Conservation (phyloP, 2,329 filamentous ascomycete species). For the Graphium sp. region DNA sequence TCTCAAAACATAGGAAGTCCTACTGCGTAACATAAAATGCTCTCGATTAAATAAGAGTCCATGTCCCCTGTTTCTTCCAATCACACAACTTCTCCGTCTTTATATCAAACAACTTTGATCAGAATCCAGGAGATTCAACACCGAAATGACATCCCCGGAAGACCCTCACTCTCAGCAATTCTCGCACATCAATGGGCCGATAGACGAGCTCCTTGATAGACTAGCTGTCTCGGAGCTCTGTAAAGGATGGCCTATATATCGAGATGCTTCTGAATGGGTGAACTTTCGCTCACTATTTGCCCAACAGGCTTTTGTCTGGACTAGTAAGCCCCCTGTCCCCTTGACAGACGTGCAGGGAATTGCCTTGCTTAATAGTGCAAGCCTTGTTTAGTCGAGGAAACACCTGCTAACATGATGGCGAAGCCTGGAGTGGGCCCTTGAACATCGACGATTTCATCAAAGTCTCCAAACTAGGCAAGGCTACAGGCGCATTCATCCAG, state of each 20-base stretch:
- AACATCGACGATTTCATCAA: conserved; percentile 11
- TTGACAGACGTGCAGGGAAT: neutral
- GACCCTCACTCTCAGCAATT: conserved; percentile 10
- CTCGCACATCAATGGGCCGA: conserved; percentile 26
- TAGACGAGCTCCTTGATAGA: conserved; percentile 22
- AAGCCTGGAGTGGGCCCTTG: conserved; percentile 24
- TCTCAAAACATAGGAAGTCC: too few species aligned
- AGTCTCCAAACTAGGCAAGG: conserved; percentile 30
- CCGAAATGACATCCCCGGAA: conserved; percentile 5
- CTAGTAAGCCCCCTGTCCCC: conserved; percentile 18
- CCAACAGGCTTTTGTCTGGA: conserved; percentile 28
- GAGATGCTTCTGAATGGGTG: conserved; percentile 33
- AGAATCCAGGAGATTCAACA: too few species aligned
- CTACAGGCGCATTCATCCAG: conserved; percentile 36
- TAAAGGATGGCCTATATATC: conserved; percentile 36
- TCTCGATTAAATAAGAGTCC: too few species aligned
- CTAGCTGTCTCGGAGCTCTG: conserved; percentile 30
- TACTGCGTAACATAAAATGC: too few species aligned
- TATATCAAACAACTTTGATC: too few species aligned
- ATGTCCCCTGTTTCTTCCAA: too few species aligned
- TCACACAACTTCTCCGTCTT: too few species aligned
- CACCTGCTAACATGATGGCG: neutral
- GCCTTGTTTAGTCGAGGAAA: neutral
- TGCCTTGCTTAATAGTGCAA: neutral
- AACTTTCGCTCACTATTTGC: conserved; percentile 31